Base-by-base conservation (phyloP, 2,329 filamentous ascomycete species). In the Ramichloridium luteum region DNA sequence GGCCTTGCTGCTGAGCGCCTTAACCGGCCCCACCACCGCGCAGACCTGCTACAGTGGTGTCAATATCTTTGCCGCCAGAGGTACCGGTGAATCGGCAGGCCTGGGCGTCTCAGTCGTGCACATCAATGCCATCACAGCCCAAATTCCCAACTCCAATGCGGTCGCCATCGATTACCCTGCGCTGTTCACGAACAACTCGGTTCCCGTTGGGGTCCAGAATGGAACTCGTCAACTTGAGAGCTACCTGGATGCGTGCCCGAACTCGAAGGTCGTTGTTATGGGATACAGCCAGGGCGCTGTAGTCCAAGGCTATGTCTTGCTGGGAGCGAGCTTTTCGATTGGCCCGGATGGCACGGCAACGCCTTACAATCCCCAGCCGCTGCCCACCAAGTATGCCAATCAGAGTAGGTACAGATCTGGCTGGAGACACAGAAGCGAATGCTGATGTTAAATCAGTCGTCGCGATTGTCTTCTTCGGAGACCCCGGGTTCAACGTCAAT, bases 281-380 rank as follows among this genome's bases (percentile, higher is more conserved):
- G 60, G 61, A 0, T 64, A 60, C 39, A 59, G 56, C 2, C 56
- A 64, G 36, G 61, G 60, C 28, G 54, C 48, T 2, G 57, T 61
- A 2, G 49, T 64, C 9, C 39, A 36, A 6, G 40, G 40, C 5
- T 35, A 45, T 11, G 33, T 46, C 15, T 26, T 48, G 3, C 36
- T 39, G 15, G 37, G 57, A 12, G 49, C 56, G 26, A 58, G 59
- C 36, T 47, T 23, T n/a, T 23, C 20, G 20, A 23, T 23, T n/a
- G n/a, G n/a, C 20, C 8, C 20, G 8, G 20, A 23, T 8, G 20
- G 20, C n/a, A 8, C 8, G n/a, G 20, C 20, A 8, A n/a, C 8
- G 20, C 8, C 8, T n/a, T 23, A 23, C 20, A 23, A 8, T n/a
- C 8, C n/a, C 8, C 20, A 8, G 8, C 20, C 20, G 20, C 20